Base-by-base conservation (phyloP, 2,329 filamentous ascomycete species). In the Aspergillus floridensis region DNA sequence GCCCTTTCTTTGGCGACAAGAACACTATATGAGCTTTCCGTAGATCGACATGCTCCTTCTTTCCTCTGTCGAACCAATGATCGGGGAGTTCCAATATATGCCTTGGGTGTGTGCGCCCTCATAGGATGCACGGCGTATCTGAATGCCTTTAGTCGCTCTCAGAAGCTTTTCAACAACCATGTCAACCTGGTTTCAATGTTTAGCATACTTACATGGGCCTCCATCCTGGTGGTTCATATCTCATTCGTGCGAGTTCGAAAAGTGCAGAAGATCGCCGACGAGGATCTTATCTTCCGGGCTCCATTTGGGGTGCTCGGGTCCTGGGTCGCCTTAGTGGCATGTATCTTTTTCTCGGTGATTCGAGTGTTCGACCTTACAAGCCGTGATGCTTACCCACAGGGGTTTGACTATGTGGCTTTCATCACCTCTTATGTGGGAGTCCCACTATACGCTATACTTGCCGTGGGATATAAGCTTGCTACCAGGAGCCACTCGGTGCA, bases 331-430 rank as follows among this genome's bases (percentile, higher is more conserved):
- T 80, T 93, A 3, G 76, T 82, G 68, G 86, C 91, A 74, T 91
- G 88, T 76, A 80, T 83, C 67, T 73, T 93, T 22, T 89, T 95
- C 61, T 85, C 88, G 1, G 70, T 93, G 59, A 93, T 90, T 70
- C 93, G 93, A 83, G 91, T 91, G 79, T 92, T 87, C 74, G 81
- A 84, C 57, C 85, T 88, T 52, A 92, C 93, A 71, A 77, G 58
- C 8, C 85, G 29, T 69, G 67, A 63, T 66, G 63, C 35, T n/a
- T 72, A 72, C 63, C 75, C 67, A 76, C 80, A 60, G 77, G 79
- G 56, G 77, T 89, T 90, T 60, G 82, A 89, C 70, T 88, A 88
- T 78, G 85, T 87, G 77, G 87, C 84, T 64, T 92, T 92, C 74
- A 83, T 92, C 72, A 91, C 88, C 0, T 88, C 87, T 35, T 92